phyloP scores from a whole-genome alignment of 768 basidiomycete genomes.

The Sistotremastrum suecicum region DNA sequence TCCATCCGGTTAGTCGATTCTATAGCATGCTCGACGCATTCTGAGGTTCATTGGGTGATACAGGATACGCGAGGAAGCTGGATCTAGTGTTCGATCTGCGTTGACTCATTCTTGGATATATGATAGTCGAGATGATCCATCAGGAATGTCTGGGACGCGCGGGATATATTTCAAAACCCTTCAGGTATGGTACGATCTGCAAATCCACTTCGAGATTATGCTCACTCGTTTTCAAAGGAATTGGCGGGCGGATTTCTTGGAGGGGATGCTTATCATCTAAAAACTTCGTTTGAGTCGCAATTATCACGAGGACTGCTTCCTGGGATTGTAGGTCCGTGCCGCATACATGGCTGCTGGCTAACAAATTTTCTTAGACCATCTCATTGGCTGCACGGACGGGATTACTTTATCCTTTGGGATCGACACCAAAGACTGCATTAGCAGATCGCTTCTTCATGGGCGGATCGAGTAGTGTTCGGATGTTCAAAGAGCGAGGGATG shows the following conservation, averaged over 20 bases:
- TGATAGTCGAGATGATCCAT: constrained; percentile 60
- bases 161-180: constrained; percentile 51
- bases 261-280: constrained; percentile 67
- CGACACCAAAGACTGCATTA: constrained; percentile 35
- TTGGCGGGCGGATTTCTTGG: constrained; percentile 61
- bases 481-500: constrained; percentile 61
- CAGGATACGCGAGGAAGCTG: constrained; percentile 78
- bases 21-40: background rate
- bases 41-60: background rate
- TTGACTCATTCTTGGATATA: constrained; percentile 61
- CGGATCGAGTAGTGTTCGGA: constrained; percentile 74
- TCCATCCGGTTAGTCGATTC: constrained; percentile 60
- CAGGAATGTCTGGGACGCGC: constrained; percentile 37
- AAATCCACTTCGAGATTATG: background rate
- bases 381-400: constrained; percentile 67
- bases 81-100: constrained; percentile 68
- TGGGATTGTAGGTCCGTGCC: constrained; percentile 37
- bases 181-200: constrained; percentile 17
- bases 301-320: constrained; percentile 41
- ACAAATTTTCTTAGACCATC: constrained; percentile 37
- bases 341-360: background rate
- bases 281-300: constrained; percentile 53
- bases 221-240: constrained; percentile 1
- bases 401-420: constrained; percentile 47
- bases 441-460: constrained; percentile 88